A percentile compares a stretch with the other conserved stretches of the same genome.
These are phyloP conservation scores for Didymellaceae sp. DNA, from an alignment of 2,329 filamentous ascomycete genomes.

Conservation along the genomic window DNA sequence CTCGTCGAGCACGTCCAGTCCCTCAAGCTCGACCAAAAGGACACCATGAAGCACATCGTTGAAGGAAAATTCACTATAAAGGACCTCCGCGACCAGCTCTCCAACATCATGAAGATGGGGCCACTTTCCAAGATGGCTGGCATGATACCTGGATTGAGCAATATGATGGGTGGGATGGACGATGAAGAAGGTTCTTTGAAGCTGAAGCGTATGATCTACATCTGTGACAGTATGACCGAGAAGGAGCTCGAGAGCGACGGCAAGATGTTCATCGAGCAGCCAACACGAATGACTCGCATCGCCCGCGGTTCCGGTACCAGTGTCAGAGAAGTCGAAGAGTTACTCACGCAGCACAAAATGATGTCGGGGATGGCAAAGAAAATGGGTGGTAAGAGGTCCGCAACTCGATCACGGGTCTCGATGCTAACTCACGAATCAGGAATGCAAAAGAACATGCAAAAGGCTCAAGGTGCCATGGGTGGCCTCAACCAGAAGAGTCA, in stretches of 20 bases:
- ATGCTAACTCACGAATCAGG: neutral
- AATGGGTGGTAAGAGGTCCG: constrained; percentile 95
- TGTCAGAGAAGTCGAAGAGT: constrained; percentile 91
- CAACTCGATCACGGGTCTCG: no score
- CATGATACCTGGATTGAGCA: constrained; percentile 95
- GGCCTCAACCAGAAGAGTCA: constrained; percentile 92
- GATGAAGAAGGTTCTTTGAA: constrained; percentile 95
- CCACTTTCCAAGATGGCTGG: constrained; percentile 96
- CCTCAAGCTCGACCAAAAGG: constrained; percentile 94
- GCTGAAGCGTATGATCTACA: constrained; percentile 97
- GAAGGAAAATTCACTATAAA: constrained; percentile 96
- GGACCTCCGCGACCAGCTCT: constrained; percentile 91
- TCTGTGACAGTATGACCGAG: constrained; percentile 96
- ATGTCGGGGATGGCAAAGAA: constrained; percentile 99
- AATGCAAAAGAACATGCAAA: no score
- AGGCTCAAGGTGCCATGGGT: constrained; percentile 87
- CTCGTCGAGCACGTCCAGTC: constrained; percentile 96
- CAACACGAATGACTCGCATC: constrained; percentile 89
- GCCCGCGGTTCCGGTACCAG: constrained; percentile 88
- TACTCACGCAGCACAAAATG: constrained; percentile 97
- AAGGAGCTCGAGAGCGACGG: constrained; percentile 96
- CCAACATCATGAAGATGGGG: constrained; percentile 99
- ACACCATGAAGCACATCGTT: constrained; percentile 98
- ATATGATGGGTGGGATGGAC: constrained; percentile 94
- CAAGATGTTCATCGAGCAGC: constrained; percentile 91